phyloP scores from a whole-genome alignment of 179 eudicot genomes.

The Vitellaria paradoxa region DNA sequence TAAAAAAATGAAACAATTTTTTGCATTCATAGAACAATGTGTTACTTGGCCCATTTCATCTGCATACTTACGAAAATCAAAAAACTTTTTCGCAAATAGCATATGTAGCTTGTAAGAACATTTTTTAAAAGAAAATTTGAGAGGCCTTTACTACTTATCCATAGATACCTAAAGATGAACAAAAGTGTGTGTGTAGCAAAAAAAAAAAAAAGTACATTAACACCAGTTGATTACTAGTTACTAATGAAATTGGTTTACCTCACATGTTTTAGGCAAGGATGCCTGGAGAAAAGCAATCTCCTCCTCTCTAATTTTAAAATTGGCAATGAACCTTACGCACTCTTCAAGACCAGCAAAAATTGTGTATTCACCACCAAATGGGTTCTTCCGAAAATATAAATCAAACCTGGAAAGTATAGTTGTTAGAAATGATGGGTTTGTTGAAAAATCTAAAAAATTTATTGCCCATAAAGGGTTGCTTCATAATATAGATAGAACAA shows the following conservation, averaged over 20 bases:
- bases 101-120: not conserved
- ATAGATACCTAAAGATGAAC: constrained; percentile 2
- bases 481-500: not conserved
- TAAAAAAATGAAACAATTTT: not conserved
- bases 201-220: not conserved
- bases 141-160: not conserved
- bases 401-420: constrained; percentile 64
- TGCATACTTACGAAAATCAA: not conserved
- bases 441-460: not conserved
- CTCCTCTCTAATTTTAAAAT: constrained; percentile 69
- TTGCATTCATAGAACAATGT: not conserved
- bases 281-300: constrained; percentile 57
- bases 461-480: not conserved
- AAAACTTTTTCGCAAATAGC: not conserved
- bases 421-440: not conserved
- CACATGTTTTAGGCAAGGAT: constrained; percentile 71
- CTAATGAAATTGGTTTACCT: constrained; percentile 41
- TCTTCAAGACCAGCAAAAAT: constrained; percentile 93
- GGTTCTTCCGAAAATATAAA: constrained; percentile 77
- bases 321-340: constrained; percentile 83
- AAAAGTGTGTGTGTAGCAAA: not conserved
- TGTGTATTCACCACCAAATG: constrained; percentile 89
- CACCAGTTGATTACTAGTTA: not conserved
- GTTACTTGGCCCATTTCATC: not conserved
- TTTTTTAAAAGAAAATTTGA: not conserved